phyloP scores from a whole-genome alignment of 148 eudicot species.

The Dysphania ambrosioides region DNA sequence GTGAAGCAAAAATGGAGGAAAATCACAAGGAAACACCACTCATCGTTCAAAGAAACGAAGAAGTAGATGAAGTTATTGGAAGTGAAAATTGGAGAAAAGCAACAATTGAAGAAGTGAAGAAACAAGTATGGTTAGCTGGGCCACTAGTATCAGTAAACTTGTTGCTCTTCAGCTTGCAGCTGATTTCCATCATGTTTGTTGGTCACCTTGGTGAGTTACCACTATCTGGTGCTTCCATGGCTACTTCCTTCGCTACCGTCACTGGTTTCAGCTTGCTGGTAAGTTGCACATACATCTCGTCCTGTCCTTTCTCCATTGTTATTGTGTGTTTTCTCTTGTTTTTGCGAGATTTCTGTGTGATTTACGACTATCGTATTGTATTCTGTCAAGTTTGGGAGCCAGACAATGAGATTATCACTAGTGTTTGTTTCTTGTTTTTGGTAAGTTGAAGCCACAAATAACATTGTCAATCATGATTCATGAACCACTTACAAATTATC shows the following conservation, averaged over 20 bases:
- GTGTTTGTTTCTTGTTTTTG: too few relatives aligned
- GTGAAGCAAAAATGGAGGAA: not conserved
- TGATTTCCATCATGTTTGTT: slow-evolving; percentile 5
- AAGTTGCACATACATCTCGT: not conserved
- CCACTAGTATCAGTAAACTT: slow-evolving; percentile 9
- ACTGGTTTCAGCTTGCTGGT: slow-evolving; percentile 15
- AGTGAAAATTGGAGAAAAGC: not conserved
- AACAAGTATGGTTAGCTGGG: slow-evolving; percentile 17
- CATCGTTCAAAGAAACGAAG: not conserved
- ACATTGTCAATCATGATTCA: too few relatives aligned
- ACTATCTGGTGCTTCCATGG: slow-evolving; percentile 12
- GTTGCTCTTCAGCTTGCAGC: slow-evolving; percentile 1
- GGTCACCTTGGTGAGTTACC: slow-evolving; percentile 13
- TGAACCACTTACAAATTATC: too few relatives aligned
- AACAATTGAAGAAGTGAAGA: not conserved
- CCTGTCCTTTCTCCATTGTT: too few relatives aligned
- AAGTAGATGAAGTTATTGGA: not conserved
- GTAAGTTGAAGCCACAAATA: too few relatives aligned
- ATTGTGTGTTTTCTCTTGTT: too few relatives aligned
- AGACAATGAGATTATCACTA: too few relatives aligned
- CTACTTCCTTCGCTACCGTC: slow-evolving; percentile 15
- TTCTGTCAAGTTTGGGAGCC: too few relatives aligned
- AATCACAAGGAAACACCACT: not conserved
- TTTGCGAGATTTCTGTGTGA: too few relatives aligned
- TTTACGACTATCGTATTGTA: too few relatives aligned